These are phyloP conservation scores for Cercophora samala DNA, from an alignment of 495 filamentous ascomycete species.

Conservation along the genomic window DNA sequence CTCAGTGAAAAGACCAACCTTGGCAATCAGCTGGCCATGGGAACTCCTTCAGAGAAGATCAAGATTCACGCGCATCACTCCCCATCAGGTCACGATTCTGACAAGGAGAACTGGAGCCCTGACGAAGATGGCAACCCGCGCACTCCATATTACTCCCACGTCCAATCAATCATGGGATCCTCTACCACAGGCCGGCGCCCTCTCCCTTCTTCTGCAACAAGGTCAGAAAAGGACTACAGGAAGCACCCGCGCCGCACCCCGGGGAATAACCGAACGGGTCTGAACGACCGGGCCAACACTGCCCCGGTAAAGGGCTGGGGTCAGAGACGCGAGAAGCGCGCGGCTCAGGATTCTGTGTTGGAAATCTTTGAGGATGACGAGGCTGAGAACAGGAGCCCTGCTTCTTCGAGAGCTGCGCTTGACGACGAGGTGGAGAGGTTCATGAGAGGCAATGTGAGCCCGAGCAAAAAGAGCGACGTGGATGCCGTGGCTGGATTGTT, in stretches of 20 bases:
- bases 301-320: conserved; percentile 23
- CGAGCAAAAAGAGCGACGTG: conserved; percentile 62
- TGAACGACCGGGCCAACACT: conserved; percentile 34
- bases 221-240: conserved; percentile 5
- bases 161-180: conserved; percentile 4
- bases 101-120: conserved; percentile 88
- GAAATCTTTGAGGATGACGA: conserved; percentile 44
- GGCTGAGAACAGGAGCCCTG: conserved; percentile 1
- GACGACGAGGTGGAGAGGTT: conserved; percentile 62
- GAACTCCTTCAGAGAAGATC: conserved; percentile 43
- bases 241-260: conserved; percentile 38
- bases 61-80: conserved; percentile 37
- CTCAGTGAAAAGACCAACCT: conserved; percentile 26
- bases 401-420: neutral
- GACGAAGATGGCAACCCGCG: conserved; percentile 46
- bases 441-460: conserved; percentile 59
- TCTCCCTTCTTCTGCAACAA: conserved; percentile 18
- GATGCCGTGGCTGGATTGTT: conserved; percentile 77
- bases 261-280: conserved; percentile 29
- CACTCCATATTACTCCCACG: conserved; percentile 24
- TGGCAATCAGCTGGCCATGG: neutral
- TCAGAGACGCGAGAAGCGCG: conserved; percentile 4
- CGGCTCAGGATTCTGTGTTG: conserved; percentile 22
- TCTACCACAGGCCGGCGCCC: conserved; percentile 19
- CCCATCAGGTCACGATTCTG: conserved; percentile 61